These are phyloP conservation scores for Vachellia pachyceras DNA, from an alignment of 306 rosid species.

Conservation along the genomic window DNA sequence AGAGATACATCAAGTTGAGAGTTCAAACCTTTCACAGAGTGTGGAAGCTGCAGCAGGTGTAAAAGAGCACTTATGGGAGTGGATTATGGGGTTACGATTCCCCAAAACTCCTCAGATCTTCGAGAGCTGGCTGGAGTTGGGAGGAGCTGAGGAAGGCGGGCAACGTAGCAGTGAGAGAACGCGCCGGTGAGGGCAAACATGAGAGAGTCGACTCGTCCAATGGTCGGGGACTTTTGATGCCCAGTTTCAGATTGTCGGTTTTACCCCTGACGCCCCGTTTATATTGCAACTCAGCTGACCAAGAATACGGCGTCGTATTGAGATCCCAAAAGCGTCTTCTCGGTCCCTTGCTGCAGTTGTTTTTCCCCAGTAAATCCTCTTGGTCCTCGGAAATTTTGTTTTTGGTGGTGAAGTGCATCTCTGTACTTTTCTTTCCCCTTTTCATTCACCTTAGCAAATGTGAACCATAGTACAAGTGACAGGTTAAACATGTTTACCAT, in stretches of 20 bases:
- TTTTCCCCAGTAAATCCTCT: background rate
- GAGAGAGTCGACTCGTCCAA: constrained; percentile 15
- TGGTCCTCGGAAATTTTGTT: too few species aligned
- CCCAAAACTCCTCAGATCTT: constrained; percentile 56
- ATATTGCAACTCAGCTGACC: background rate
- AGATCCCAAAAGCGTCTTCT: background rate
- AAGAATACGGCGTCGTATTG: background rate
- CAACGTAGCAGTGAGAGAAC: constrained; percentile 13
- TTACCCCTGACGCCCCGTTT: constrained; percentile 28
- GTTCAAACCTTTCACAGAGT: constrained; percentile 34
- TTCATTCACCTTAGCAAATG: too few species aligned
- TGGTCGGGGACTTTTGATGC: constrained; percentile 24
- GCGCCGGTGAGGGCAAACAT: constrained; percentile 16
- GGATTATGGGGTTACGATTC: constrained; percentile 38
- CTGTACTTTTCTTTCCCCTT: too few species aligned
- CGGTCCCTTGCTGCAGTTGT: background rate
- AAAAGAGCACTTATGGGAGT: background rate
- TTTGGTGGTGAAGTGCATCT: too few species aligned
- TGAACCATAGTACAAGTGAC: too few species aligned
- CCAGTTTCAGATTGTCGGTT: constrained; percentile 31
- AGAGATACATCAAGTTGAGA: background rate
- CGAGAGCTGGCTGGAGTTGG: constrained; percentile 15
- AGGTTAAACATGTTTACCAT: too few species aligned
- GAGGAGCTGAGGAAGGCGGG: constrained; percentile 40
- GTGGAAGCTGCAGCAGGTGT: constrained; percentile 24